These are phyloP conservation scores for Breynia disticha DNA, from an alignment of 441 rosid genomes.

Conservation along the genomic window DNA sequence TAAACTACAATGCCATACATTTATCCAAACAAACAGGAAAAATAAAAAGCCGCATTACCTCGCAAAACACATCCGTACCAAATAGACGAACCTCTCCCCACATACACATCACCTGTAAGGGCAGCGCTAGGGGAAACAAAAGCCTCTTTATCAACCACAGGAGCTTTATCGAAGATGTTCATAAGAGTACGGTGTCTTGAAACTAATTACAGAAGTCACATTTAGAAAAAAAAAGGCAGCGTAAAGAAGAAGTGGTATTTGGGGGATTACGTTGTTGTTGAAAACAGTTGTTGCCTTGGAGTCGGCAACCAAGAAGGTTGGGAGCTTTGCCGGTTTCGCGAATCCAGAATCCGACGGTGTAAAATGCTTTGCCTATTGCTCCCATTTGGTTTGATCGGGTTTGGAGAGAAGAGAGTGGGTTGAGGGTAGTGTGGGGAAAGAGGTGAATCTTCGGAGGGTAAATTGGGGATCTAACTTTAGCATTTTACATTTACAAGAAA, in stretches of 20 bases:
- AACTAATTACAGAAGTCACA: constrained; percentile 29
- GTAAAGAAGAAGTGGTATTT: constrained; percentile 10
- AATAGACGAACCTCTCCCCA: constrained; percentile 78
- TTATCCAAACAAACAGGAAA: not conserved
- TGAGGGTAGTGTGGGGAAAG: not conserved
- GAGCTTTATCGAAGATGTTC: constrained; percentile 83
- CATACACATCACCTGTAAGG: constrained; percentile 71
- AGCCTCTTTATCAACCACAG: constrained; percentile 62
- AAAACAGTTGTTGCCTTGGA: constrained; percentile 73
- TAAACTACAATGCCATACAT: not conserved
- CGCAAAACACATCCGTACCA: constrained; percentile 95
- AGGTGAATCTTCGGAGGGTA: not conserved
- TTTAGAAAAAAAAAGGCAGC: not conserved
- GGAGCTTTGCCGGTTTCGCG: constrained; percentile 93
- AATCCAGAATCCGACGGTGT: constrained; percentile 89
- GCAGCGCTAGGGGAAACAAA: constrained; percentile 94
- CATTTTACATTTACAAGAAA: no score
- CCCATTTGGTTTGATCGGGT: not conserved
- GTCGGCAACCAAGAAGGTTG: constrained; percentile 90
- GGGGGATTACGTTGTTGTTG: constrained; percentile 63
- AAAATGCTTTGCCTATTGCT: constrained; percentile 59
- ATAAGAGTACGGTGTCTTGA: constrained; percentile 90
- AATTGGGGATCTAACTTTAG: not conserved
- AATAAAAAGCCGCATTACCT: constrained; percentile 33
- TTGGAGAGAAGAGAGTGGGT: not conserved